Base-by-base conservation (phyloP, 2,329 filamentous ascomycete species). In the Verticillium zaregamsianum region DNA sequence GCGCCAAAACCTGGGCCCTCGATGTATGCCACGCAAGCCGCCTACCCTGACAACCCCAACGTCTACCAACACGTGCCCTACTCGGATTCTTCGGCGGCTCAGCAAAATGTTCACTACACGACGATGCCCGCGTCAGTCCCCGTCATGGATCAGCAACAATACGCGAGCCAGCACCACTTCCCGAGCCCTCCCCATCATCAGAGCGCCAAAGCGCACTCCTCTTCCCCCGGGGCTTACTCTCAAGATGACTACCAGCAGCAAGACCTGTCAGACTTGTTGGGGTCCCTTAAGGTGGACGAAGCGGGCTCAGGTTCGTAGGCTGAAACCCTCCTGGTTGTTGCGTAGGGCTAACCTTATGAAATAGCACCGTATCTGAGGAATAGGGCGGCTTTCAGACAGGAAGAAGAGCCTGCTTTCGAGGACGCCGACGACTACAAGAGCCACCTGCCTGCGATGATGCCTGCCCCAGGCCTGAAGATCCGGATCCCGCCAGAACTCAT, bases 401-500 rank as follows among this genome's bases (percentile, higher is more conserved):
- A 86, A 57, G 83, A 87, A 64, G 81, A 86, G 37, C 89, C 90
- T 0, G 86, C 85, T 0, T 76, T 90, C 37, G 89, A 91, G 63
- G 90, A 88, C 12, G 79, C 86, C 28, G 90, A 93, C 63, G 90
- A 97, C 62, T 88, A 84, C 63, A 90, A 92, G 67, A 85, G 87
- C 55, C 77, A 84, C 33, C 75, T 96, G 9, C 93, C 92, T 37
- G 85, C 87, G 14, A 84, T 90, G 37, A 83, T 85, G 17, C 83
- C 84, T 7, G 86, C 87, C 9, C 85, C 91, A 8, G 92, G 92
- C 58, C 82, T 88, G 25, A 93, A 90, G 62, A 90, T 97, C 62
- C 87, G 92, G 39, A 97, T 98, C 64, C 95, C 94, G 0, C 91
- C 90, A 0, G 93, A 96, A 69, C 84, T 98, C 70, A 97, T 98